A percentile compares a stretch with the other conserved stretches of the same genome.
phyloP scores from a whole-genome alignment of 768 basidiomycete genomes.

The Candolleomyces efflorescens region DNA sequence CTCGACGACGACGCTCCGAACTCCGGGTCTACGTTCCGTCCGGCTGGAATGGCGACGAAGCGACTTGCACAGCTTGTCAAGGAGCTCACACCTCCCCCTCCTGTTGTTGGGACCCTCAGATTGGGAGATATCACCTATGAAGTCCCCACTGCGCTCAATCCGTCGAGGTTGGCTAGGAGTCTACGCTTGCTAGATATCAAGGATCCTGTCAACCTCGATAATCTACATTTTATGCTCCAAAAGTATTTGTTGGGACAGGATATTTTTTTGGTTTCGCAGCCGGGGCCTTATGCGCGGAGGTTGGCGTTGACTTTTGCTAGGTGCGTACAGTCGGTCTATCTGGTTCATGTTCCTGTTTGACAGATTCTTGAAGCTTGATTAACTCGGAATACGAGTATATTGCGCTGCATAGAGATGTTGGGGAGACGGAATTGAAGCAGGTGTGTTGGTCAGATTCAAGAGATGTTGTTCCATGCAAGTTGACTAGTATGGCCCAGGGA shows the following conservation, averaged over 20 bases:
- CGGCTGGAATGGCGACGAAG: conserved; percentile 30
- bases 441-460: conserved; percentile 17
- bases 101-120: conserved; percentile 49
- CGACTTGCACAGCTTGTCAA: conserved; percentile 47
- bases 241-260: conserved; percentile 67
- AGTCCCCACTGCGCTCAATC: conserved; percentile 43
- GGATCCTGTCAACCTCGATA: conserved; percentile 50
- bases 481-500: conserved; percentile 28
- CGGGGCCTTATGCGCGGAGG: conserved; percentile 62
- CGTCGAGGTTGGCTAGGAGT: conserved; percentile 44
- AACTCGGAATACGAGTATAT: conserved; percentile 70
- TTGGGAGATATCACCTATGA: conserved; percentile 55
- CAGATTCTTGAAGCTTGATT: conserved; percentile 36
- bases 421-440: conserved; percentile 72
- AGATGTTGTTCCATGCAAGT: neutral
- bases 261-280: conserved; percentile 61
- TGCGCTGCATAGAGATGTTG: conserved; percentile 61
- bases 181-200: conserved; percentile 44
- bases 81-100: conserved; percentile 36
- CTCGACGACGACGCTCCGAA: neutral
- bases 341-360: neutral
- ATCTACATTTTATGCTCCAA: conserved; percentile 63
- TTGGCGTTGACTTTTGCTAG: conserved; percentile 62
- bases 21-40: neutral
- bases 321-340: conserved; percentile 22